phyloP scores from a whole-genome alignment of 768 basidiomycete species.

The Mrakia gelida region DNA sequence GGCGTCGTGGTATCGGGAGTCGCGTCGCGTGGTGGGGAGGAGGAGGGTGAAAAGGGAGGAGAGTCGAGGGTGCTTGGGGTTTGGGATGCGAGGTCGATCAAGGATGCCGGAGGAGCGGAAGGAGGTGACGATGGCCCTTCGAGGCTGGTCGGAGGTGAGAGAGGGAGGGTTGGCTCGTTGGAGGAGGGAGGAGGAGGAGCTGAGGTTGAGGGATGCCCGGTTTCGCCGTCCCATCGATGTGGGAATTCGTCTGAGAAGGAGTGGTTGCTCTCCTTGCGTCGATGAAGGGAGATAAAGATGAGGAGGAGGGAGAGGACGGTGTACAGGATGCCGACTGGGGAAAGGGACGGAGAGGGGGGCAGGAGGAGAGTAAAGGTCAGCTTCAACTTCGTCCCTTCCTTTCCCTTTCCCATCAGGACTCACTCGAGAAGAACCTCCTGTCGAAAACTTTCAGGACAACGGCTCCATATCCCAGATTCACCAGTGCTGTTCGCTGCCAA shows the following conservation, averaged over 20 bases:
- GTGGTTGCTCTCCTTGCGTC: conserved; percentile 63
- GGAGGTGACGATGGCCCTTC: not conserved
- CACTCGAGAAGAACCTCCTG: conserved; percentile 52
- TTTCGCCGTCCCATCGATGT: conserved; percentile 37
- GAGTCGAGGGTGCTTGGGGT: not conserved
- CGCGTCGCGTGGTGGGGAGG: too few relatives aligned
- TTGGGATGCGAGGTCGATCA: conserved; percentile 30
- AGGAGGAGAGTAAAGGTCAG: conserved; percentile 36
- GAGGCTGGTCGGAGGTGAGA: conserved; percentile 18
- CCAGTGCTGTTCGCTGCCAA: conserved; percentile 55
- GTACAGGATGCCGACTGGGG: conserved; percentile 43
- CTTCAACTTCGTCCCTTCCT: not conserved
- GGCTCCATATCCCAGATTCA: conserved; percentile 66
- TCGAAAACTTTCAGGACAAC: conserved; percentile 78
- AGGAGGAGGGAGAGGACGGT: conserved; percentile 55
- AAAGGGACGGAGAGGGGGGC: not conserved
- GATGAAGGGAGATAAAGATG: conserved; percentile 56
- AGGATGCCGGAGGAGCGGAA: conserved; percentile 32
- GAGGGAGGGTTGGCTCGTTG: not conserved
- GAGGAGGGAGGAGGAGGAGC: not conserved
- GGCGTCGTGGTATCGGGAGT: not conserved
- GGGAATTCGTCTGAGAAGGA: conserved; percentile 67
- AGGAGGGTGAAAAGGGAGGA: not conserved
- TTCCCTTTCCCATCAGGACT: not conserved
- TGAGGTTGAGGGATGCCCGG: not conserved